phyloP scores from a whole-genome alignment of 768 basidiomycete genomes.

The Lactarius trivialis region DNA sequence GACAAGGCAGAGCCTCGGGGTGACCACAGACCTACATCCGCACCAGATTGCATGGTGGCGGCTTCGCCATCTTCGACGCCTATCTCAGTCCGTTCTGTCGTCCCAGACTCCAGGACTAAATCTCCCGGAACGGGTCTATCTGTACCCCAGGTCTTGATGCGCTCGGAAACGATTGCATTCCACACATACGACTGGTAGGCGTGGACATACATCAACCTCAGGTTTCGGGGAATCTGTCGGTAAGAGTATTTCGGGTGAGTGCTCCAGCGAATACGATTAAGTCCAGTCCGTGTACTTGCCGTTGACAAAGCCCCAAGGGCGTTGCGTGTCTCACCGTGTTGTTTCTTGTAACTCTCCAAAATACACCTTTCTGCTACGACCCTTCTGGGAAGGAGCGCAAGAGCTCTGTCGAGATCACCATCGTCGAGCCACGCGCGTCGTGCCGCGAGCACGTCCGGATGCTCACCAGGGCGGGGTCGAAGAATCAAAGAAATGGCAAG shows the following conservation, averaged over 20 bases:
- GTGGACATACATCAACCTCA: constrained; percentile 96
- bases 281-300: constrained; percentile 39
- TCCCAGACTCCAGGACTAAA: constrained; percentile 65
- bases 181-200: constrained; percentile 98
- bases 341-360: constrained; percentile 82
- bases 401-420: constrained; percentile 69
- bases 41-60: constrained; percentile 28
- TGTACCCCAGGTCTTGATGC: constrained; percentile 70
- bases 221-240: constrained; percentile 83
- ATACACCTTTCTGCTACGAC: constrained; percentile 92
- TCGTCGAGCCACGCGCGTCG: constrained; percentile 87
- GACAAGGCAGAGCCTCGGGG: background rate
- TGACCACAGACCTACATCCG: constrained; percentile 7
- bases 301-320: constrained; percentile 84
- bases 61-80: constrained; percentile 25
- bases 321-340: constrained; percentile 70
- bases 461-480: constrained; percentile 79
- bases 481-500: constrained; percentile 79
- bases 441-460: constrained; percentile 81
- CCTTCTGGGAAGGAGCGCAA: constrained; percentile 80
- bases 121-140: constrained; percentile 79
- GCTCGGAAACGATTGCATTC: constrained; percentile 95
- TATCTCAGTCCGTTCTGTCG: constrained; percentile 23
- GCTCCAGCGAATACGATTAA: background rate
- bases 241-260: background rate